Conservation (phyloP, 768 basidiomycete species). For the Lepiota brunneoincarnata region DNA sequence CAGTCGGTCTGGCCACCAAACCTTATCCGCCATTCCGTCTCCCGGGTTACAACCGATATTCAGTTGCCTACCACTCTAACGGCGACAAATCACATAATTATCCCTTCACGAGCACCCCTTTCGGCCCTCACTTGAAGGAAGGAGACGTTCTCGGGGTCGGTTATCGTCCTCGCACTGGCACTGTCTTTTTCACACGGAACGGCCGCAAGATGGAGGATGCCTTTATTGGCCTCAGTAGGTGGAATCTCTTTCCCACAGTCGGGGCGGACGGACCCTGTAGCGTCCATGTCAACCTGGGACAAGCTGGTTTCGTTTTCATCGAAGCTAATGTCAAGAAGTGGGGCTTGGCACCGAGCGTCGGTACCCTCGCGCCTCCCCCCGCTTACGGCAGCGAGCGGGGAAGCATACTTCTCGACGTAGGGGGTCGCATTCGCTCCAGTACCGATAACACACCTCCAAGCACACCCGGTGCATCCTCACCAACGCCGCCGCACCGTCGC, state of each 20-base stretch:
- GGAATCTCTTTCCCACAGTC: constrained; percentile 96
- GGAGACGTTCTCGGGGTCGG: constrained; percentile 96
- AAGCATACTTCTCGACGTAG: constrained; percentile 92
- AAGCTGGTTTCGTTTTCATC: constrained; percentile 98
- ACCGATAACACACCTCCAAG: constrained; percentile 39
- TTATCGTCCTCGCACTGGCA: constrained; percentile 93
- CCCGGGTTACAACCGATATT: constrained; percentile 81
- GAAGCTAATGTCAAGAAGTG: constrained; percentile 99
- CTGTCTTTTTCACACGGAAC: constrained; percentile 99
- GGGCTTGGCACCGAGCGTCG: constrained; percentile 96
- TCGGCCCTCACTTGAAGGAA: constrained; percentile 83
- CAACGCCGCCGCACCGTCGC: constrained; percentile 50
- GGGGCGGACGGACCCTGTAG: constrained; percentile 96
- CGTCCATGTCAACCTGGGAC: constrained; percentile 96
- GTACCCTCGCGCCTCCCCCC: constrained; percentile 95
- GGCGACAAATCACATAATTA: constrained; percentile 98
- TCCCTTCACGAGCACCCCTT: constrained; percentile 84
- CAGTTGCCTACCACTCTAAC: constrained; percentile 93
- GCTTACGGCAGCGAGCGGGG: constrained; percentile 97
- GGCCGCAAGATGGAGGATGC: constrained; percentile 97
- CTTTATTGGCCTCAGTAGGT: constrained; percentile 82
- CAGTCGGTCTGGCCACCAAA: constrained; percentile 93
- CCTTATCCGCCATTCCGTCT: constrained; percentile 95
- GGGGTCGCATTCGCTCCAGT: constrained; percentile 48
- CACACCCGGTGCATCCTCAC: constrained; percentile 42